Base-by-base conservation (phyloP, 768 basidiomycete species). In the Epithele typhae region DNA sequence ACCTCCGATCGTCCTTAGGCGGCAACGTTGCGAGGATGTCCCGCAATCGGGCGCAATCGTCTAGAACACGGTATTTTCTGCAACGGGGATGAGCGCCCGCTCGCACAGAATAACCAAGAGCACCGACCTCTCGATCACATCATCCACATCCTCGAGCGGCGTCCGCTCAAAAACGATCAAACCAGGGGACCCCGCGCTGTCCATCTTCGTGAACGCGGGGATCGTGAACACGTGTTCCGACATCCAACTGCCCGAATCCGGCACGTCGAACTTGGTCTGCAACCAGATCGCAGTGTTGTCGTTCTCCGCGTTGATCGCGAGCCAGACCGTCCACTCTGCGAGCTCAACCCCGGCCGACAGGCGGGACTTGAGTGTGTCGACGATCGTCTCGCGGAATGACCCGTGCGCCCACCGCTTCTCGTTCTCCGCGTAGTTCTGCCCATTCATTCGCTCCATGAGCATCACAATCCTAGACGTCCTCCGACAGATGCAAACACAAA, bases 231-330 rank as follows among this genome's bases (percentile, higher is more conserved):
- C 65, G 5, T 61, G 61, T 48, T 82, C 83, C 14, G 73, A 71
- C 5, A 66, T 64, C 86, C 86, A 87, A 32, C 65, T 50, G 2
- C 85, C 85, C 3, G 82, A 82, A 5, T 67, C 61, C 0, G 83
- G 82, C 11, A 87, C 72, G 52, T 82, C 73, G 49, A 90, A 88
- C 63, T 91, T 91, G 53, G 73, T 72, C 57, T 88, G 81, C 34
- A 89, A 56, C 87, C 87, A 90, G 32, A 88, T 87, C 3, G 86
- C 85, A 7, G 87, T 89, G 17, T 77, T 78, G 55, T 88, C 85
- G 54, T 73, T 79, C 47, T 81, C 81, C 11, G 79, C 77, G 57
- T 89, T 88, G 56, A 79, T 70, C 3, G 87, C 86, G n/a, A 90
- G 59, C 87, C 87, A 89, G 32, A 79, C 63, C 21, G 73, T 70